Evolutionary conservation across 352 stramenopile genomes (phyloP), one percentile per base, ranked within the genome.

Genomic region (Phytophthora chlamydospora): DNA sequence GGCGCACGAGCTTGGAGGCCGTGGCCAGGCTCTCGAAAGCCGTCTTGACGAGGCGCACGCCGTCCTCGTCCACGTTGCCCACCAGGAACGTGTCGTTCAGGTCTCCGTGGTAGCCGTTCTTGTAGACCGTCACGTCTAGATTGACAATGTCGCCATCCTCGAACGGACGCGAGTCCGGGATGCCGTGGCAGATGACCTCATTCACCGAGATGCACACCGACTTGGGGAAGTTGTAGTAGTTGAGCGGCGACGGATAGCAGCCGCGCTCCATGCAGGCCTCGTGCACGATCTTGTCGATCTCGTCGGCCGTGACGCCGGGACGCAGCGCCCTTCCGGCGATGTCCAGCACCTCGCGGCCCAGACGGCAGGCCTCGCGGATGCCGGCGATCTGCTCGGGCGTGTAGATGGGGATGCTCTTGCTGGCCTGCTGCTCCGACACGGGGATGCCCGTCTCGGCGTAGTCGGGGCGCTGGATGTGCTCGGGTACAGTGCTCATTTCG

Each of bases 1-100:
- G 97, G 63, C 95, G 96, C 35, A 99, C 92, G 41, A 98, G 53
- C 13, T 72, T 76, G 19, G 98, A 62, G 6, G 91, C 97, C 2
- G 62, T 71, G 32, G 77, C 64, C 16, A 99, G 69, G 73, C 91
- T 98, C 41, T 98, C 85, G 76, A 98, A 99, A 21, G 98, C 91
- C 7, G 84, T 98, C 65, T 98, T 83, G 0, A 99, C 95, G 2
- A 99, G 72, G 0, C 75, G 78, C 32, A 89, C 71, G 48, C 85
- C 86, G 44, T 98, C 95, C 7, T 94, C 89, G 66, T 99, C 95
- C 7, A 99, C 95, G 29, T 98, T 97, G 8, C 98, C 98, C 1
- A 99, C 91, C 32, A 98, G 75, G 73, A 98, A 99, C 19, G 97
- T 99, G 71, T 99, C 97, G 68, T 99, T 99, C 47, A 99, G 81